Percentiles rank a stretch among this genome's conserved stretches.
Evolutionary conservation across 2,329 filamentous ascomycete genomes (phyloP).

Genomic region (Immersiporthe knoxdaviesiana): DNA sequence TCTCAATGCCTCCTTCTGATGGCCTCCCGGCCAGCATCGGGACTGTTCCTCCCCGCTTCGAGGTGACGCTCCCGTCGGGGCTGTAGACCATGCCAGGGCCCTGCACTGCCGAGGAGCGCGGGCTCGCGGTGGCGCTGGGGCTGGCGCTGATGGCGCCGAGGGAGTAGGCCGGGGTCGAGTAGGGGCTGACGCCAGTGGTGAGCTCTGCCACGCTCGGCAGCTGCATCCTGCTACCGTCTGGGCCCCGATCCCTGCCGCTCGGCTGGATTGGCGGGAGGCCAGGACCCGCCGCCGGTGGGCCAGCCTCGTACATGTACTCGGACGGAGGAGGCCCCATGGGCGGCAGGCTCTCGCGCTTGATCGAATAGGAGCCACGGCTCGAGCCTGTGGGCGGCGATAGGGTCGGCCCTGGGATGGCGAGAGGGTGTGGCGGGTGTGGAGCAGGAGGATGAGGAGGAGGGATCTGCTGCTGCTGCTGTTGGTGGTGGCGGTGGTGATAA

Average conservation of each 20-base stretch:
- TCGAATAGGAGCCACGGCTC: constrained; percentile 42
- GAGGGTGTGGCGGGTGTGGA: constrained; percentile 28
- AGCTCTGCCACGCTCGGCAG: constrained; percentile 66
- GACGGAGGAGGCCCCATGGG: constrained; percentile 43
- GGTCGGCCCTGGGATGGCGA: constrained; percentile 31
- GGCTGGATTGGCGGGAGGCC: constrained; percentile 59
- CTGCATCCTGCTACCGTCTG: constrained; percentile 47
- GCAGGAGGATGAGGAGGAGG: not conserved
- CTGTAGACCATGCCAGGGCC: constrained; percentile 38
- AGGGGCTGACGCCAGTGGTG: constrained; percentile 65
- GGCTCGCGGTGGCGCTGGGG: constrained; percentile 47
- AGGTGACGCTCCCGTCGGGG: constrained; percentile 26
- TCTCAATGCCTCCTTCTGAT: constrained; percentile 46
- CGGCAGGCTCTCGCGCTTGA: constrained; percentile 48
- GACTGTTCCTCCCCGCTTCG: constrained; percentile 58
- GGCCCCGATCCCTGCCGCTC: constrained; percentile 26
- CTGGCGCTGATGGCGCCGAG: constrained; percentile 45
- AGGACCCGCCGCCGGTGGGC: constrained; percentile 39
- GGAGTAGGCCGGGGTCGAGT: constrained; percentile 60
- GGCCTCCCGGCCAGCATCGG: constrained; percentile 50
- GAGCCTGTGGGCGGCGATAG: constrained; percentile 34
- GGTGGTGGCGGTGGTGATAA: constrained; percentile 8
- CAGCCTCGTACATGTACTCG: constrained; percentile 36
- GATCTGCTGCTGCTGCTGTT: not conserved
- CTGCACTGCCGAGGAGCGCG: constrained; percentile 39